Evolutionary conservation across 2,329 filamentous ascomycete genomes (phyloP).

Genomic region (Camptophora hylomeconis): DNA sequence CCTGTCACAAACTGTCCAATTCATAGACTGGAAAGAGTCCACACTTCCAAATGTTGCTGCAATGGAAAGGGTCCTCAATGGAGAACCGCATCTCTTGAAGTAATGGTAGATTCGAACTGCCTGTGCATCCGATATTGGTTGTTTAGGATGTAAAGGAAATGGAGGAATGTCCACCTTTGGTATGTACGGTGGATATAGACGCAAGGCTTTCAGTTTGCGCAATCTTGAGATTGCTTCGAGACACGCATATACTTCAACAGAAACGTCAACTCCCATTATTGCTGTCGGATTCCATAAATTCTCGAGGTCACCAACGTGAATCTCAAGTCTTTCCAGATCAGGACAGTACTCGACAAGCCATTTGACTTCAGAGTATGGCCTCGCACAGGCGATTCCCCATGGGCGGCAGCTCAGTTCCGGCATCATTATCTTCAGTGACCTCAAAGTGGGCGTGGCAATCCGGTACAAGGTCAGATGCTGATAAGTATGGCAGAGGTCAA

Average conservation of each 20-base stretch:
- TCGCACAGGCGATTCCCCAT: no score
- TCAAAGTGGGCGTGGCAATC: no score
- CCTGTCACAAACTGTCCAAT: constrained; percentile 12
- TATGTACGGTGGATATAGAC: constrained; percentile 17
- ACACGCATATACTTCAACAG: constrained; percentile 15
- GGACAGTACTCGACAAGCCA: constrained; percentile 9
- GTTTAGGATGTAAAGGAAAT: constrained; percentile 1
- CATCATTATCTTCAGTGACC: no score
- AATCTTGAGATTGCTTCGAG: constrained; percentile 15
- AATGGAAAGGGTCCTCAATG: constrained; percentile 7
- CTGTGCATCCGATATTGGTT: constrained; percentile 12
- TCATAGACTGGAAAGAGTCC: constrained; percentile 11
- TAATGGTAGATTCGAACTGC: constrained; percentile 16
- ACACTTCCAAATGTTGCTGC: constrained; percentile 1
- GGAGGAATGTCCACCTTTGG: constrained; percentile 1
- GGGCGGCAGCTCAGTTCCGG: no score
- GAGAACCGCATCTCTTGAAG: constrained; percentile 12
- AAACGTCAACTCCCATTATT: constrained; percentile 16
- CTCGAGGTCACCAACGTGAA: constrained; percentile 15
- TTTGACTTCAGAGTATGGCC: no score
- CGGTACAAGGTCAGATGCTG: no score
- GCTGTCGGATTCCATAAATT: constrained; percentile 17
- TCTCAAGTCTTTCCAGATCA: constrained; percentile 13
- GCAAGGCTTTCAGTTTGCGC: constrained; percentile 11
- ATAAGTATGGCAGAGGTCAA: no score